phyloP scores from a whole-genome alignment of 805 yeast species.

The Cyberlindnera xylosilytica region DNA sequence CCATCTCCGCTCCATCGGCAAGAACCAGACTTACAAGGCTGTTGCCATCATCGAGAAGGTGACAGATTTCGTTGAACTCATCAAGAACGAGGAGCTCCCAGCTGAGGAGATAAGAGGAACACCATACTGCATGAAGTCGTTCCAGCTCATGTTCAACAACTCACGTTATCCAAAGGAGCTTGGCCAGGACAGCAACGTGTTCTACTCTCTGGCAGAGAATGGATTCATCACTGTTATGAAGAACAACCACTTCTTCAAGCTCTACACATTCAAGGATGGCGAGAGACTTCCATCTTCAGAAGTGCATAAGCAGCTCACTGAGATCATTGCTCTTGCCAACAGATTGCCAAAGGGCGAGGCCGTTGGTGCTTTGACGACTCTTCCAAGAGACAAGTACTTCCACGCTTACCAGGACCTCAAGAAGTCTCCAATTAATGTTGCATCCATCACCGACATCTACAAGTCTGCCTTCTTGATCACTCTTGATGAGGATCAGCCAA shows the following conservation, averaged over 20 bases:
- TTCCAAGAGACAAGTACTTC: slow-evolving; percentile 83
- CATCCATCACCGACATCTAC: slow-evolving; percentile 63
- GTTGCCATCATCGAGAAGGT: slow-evolving; percentile 69
- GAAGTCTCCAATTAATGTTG: slow-evolving; percentile 57
- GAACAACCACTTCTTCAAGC: slow-evolving; percentile 78
- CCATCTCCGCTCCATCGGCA: slow-evolving; percentile 44
- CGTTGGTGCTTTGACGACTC: slow-evolving; percentile 76
- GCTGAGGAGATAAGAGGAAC: slow-evolving; percentile 73
- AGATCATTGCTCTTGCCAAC: slow-evolving; percentile 42
- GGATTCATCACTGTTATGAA: slow-evolving; percentile 69
- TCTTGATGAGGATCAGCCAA: slow-evolving; percentile 70
- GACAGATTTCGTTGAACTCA: slow-evolving; percentile 59
- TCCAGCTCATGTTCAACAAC: slow-evolving; percentile 87
- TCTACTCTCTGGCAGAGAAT: slow-evolving; percentile 45
- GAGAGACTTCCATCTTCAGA: slow-evolving; percentile 41
- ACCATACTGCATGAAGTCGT: slow-evolving; percentile 95
- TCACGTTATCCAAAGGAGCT: slow-evolving; percentile 70
- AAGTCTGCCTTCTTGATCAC: slow-evolving; percentile 79
- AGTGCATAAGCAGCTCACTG: slow-evolving; percentile 55
- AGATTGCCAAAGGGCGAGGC: slow-evolving; percentile 29
- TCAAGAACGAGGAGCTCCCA: slow-evolving; percentile 70
- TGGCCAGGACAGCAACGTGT: slow-evolving; percentile 58
- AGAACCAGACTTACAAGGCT: slow-evolving; percentile 68
- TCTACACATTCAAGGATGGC: slow-evolving; percentile 53
- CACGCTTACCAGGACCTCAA: slow-evolving; percentile 53